Evolutionary conservation across 768 basidiomycete genomes (phyloP).

Genomic region (Stropharia rugosoannulata): DNA sequence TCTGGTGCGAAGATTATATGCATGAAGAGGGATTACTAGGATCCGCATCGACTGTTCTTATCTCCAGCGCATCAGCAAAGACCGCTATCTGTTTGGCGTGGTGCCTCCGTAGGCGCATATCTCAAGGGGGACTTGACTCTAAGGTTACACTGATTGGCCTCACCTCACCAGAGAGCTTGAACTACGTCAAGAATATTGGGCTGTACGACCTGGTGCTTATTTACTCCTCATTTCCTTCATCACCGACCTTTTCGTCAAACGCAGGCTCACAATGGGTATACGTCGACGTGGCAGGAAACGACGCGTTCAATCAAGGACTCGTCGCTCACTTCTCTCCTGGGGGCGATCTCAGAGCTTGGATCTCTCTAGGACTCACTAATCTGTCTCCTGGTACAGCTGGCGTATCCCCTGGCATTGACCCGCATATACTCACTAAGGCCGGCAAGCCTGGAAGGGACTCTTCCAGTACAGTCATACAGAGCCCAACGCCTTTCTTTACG

Average conservation of each 20-base stretch:
- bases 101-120: slow-evolving; percentile 46
- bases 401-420: slow-evolving; percentile 35
- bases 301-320: slow-evolving; percentile 44
- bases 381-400: slow-evolving; percentile 43
- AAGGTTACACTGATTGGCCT: slow-evolving; percentile 50
- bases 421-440: slow-evolving; percentile 30
- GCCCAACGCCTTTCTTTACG: slow-evolving; percentile 63
- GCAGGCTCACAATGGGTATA: slow-evolving; percentile 49
- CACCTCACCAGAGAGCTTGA: slow-evolving; percentile 54
- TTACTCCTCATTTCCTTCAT: slow-evolving; percentile 46
- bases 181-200: slow-evolving; percentile 51
- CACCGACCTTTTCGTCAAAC: slow-evolving; percentile 26
- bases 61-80: slow-evolving; percentile 73
- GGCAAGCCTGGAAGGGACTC: not conserved
- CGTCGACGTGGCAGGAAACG: slow-evolving; percentile 63
- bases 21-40: slow-evolving; percentile 48
- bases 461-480: slow-evolving; percentile 29
- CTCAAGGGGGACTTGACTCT: slow-evolving; percentile 22
- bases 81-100: slow-evolving; percentile 73
- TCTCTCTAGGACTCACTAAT: slow-evolving; percentile 58
- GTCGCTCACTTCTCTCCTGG: slow-evolving; percentile 39
- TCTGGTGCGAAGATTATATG: slow-evolving; percentile 76
- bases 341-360: slow-evolving; percentile 34
- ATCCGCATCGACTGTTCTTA: slow-evolving; percentile 46
- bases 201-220: slow-evolving; percentile 58